These are phyloP conservation scores for Samsoniella hepiali DNA, from an alignment of 2,329 filamentous ascomycete genomes.

Conservation along the genomic window DNA sequence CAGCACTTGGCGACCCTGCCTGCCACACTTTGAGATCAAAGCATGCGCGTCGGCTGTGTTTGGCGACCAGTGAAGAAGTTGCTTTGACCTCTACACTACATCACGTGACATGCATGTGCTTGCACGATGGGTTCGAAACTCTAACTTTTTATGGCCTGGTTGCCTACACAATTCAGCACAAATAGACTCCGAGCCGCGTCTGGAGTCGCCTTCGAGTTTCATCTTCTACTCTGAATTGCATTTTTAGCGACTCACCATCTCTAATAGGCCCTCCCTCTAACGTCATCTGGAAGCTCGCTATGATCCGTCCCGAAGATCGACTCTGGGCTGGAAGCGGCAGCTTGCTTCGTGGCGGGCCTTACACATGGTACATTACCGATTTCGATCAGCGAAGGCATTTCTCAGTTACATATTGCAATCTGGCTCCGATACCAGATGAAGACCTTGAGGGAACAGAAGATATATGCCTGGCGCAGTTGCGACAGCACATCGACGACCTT, in stretches of 20 bases:
- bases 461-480: conserved; percentile 11
- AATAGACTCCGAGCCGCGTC: neutral
- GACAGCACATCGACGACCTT: conserved; percentile 14
- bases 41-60: no score
- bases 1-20: no score
- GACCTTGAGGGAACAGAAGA: conserved; percentile 15
- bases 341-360: conserved; percentile 12
- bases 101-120: no score
- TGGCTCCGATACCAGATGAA: conserved; percentile 9
- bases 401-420: conserved; percentile 13
- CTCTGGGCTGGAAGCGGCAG: conserved; percentile 15
- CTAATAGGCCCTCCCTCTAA: neutral
- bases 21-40: no score
- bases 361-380: conserved; percentile 17
- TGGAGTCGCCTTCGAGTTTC: neutral
- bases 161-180: neutral
- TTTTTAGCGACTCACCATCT: neutral
- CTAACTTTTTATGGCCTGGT: no score
- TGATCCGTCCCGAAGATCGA: conserved; percentile 14
- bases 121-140: no score
- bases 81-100: no score
- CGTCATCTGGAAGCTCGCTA: neutral
- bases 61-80: no score
- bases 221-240: conserved; percentile 5
- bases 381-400: conserved; percentile 17